Evolutionary conservation across 2,329 filamentous ascomycete genomes (phyloP), one percentile per base, ranked within the genome.

Genomic region (Gliomastix tumulicola): DNA sequence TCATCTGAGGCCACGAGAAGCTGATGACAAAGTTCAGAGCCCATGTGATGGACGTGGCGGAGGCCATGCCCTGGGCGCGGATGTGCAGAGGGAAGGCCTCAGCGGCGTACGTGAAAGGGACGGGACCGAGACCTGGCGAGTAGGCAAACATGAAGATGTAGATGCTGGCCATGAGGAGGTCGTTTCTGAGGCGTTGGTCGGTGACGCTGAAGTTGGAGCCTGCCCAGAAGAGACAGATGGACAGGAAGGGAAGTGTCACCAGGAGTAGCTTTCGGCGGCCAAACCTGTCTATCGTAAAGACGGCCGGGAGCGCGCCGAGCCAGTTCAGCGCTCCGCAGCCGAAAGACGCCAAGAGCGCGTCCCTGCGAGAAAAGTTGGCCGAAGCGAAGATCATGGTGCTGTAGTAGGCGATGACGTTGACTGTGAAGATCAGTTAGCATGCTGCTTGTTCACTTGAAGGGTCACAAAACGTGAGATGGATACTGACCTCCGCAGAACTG

Each of bases 201-300:
- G 35, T 25, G 11, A 42, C 30, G n/a, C 32, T 30, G 35, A 35
- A 42, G 30, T 25, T 34, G 38, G 69, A 63, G 2, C 39, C 31
- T 4, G 45, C 41, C 16, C 70, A 65, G 41, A 59, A 63, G 47
- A 70, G 37, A 19, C 19, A 32, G 16, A 35, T 9, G 13, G 33
- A 68, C 76, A 82, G 80, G 42, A 78, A 67, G 2, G 78, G 79
- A 46, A 82, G 81, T 2, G 79, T 82, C 43, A 76, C 72, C 2
- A 81, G 55, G 4, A 82, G 61, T 7, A 82, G 59, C 6, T 69
- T 62, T 6, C 79, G 69, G 12, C 78, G 73, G 3, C 78, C 78
- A 47, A 71, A 79, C 0, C 74, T 79, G 47, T 82, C 78, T 38
- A 82, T 82, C 1, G 76, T 79, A 60, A 66, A 77, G 16, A 81